Evolutionary conservation across 768 basidiomycete genomes (phyloP), one percentile per base, ranked within the genome.

Genomic region (Podaxis sp.): DNA sequence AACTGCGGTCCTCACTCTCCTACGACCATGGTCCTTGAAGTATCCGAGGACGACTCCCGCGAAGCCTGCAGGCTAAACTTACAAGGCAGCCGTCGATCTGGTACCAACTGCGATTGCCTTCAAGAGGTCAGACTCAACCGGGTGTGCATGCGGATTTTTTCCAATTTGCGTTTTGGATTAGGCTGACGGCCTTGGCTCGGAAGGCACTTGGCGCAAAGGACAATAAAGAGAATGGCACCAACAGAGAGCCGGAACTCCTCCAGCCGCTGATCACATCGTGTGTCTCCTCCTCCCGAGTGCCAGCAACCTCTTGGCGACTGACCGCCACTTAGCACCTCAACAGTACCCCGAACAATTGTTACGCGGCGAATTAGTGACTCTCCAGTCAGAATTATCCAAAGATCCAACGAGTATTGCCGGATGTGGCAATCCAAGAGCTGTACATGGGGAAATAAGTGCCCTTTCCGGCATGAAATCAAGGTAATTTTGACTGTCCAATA

Each of bases 61-160:
- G n/a, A n/a, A n/a, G n/a, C n/a, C n/a, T n/a, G n/a, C n/a, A n/a
- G n/a, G n/a, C n/a, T n/a, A n/a, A n/a, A n/a, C 26, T 11, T 12
- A 6, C 48, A 30, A 44, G 57, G 57, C 17, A 58, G 26, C 13
- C 59, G 63, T 59, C 56, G 57, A 53, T 64, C 26, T 24, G 63
- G 63, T 19, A 17, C 24, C 22, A 52, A 46, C 15, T 64, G 57
- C 57, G 59, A 53, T 28, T 53, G 22, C 19, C 22, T 54, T 33
- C 63, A 64, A 22, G 52, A 52, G 13, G 38, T 39, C 17, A 28
- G 28, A 15, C 26, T 12, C 15, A 22, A 48, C 3, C 52, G n/a
- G 42, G 53, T 63, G 53, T 39, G 38, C 24, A 51, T 52, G 7
- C 12, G 19, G 17, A 8, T 2, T 26, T 44, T 44, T 15, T 44